Evolutionary conservation across 2,329 filamentous ascomycete genomes (phyloP).

Genomic region (Tricladium varicosporioides): DNA sequence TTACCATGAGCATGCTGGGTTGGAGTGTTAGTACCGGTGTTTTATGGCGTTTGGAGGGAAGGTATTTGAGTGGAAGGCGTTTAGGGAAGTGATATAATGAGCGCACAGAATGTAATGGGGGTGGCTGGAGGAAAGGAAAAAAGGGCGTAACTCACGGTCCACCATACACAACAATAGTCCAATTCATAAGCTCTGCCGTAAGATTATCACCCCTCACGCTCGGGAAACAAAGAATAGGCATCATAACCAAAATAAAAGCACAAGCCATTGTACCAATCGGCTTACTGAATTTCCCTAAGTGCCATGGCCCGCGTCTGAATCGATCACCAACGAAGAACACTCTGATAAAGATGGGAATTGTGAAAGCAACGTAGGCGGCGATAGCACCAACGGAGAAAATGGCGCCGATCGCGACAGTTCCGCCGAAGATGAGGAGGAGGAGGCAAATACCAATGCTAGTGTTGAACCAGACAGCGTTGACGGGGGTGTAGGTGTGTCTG

Average conservation of each 20-base stretch:
- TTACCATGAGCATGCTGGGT: constrained; percentile 47
- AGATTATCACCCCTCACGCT: constrained; percentile 51
- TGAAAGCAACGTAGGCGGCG: constrained; percentile 59
- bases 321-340: constrained; percentile 59
- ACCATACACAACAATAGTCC: constrained; percentile 63
- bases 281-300: constrained; percentile 57
- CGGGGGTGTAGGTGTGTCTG: constrained; percentile 56
- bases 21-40: constrained; percentile 8
- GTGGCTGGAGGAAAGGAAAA: neutral
- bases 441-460: constrained; percentile 53
- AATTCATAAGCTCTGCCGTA: constrained; percentile 56
- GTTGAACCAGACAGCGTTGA: constrained; percentile 68
- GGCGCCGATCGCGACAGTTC: constrained; percentile 57
- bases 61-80: too few relatives aligned
- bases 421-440: constrained; percentile 62
- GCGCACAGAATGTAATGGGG: too few relatives aligned
- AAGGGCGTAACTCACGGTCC: constrained; percentile 39
- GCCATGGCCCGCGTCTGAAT: constrained; percentile 65
- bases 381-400: constrained; percentile 68
- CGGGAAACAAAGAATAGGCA: constrained; percentile 64
- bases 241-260: constrained; percentile 61
- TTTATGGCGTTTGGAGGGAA: neutral
- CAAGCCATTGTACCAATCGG: constrained; percentile 54
- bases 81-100: too few relatives aligned
- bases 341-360: constrained; percentile 53